A percentile compares a stretch with the other conserved stretches of the same genome.
phyloP scores from a whole-genome alignment of 345 rosid genomes.

The Dipteronia dyeriana region DNA sequence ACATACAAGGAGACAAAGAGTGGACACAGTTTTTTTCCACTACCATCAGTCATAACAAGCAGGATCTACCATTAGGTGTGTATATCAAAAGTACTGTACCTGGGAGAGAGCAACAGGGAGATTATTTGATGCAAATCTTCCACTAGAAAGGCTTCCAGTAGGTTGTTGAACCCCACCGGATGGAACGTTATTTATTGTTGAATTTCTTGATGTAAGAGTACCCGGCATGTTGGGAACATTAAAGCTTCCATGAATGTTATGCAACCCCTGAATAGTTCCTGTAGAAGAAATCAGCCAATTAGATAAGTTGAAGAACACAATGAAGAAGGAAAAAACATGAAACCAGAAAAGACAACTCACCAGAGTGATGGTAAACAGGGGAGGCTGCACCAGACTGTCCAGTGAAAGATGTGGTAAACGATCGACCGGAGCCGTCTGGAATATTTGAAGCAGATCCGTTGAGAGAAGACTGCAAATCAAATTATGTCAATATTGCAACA shows the following conservation, averaged over 20 bases:
- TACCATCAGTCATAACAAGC: not conserved
- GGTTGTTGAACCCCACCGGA: constrained; percentile 90
- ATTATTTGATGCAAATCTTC: constrained; percentile 83
- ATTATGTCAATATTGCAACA: constrained; percentile 12
- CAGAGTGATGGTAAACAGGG: constrained; percentile 76
- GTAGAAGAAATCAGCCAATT: constrained; percentile 21
- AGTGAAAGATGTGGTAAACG: constrained; percentile 81
- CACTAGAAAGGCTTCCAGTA: constrained; percentile 82
- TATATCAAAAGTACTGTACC: constrained; percentile 41
- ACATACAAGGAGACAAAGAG: not conserved
- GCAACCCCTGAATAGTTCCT: constrained; percentile 89
- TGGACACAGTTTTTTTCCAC: constrained; percentile 1
- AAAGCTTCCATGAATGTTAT: constrained; percentile 86
- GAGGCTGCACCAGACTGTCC: constrained; percentile 94
- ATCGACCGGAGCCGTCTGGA: constrained; percentile 74
- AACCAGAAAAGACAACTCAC: constrained; percentile 39
- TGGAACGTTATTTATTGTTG: constrained; percentile 72
- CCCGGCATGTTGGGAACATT: constrained; percentile 89
- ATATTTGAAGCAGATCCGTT: constrained; percentile 88
- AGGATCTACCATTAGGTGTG: constrained; percentile 11
- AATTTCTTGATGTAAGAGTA: constrained; percentile 87
- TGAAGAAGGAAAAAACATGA: not conserved
- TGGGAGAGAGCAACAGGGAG: constrained; percentile 90
- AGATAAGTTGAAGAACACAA: constrained; percentile 18
- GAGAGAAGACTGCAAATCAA: constrained; percentile 74